These are phyloP conservation scores for Myriangium duriaei DNA, from an alignment of 2,329 filamentous ascomycete genomes.

Conservation along the genomic window DNA sequence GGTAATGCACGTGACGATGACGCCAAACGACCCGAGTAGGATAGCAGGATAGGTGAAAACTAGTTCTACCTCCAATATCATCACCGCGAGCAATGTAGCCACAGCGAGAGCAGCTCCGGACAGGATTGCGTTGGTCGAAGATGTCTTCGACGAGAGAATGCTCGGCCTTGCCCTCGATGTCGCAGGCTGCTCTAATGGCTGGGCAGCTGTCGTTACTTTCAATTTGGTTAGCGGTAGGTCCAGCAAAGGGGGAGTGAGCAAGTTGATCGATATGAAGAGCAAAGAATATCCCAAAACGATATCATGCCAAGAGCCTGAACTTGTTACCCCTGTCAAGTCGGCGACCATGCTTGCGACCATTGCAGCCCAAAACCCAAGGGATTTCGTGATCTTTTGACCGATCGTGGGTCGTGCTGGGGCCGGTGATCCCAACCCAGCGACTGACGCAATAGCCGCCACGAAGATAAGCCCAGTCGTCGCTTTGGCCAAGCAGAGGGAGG, in stretches of 20 bases:
- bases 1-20: not conserved
- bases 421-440: not conserved
- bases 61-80: not conserved
- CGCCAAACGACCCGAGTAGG: not conserved
- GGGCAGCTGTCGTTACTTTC: no score
- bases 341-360: conserved; percentile 22
- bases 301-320: conserved; percentile 16
- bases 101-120: not conserved
- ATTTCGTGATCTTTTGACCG: conserved; percentile 1
- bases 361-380: conserved; percentile 15
- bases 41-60: not conserved
- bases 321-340: conserved; percentile 23
- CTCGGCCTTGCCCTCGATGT: not conserved
- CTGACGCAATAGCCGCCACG: conserved; percentile 30
- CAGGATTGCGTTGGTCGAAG: not conserved
- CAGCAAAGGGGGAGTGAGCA: conserved; percentile 37
- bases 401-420: not conserved
- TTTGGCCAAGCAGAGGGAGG: conserved; percentile 42
- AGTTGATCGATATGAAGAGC: conserved; percentile 33
- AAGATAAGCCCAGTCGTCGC: conserved; percentile 40
- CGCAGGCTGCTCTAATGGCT: not conserved
- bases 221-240: not conserved
- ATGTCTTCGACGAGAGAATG: not conserved
- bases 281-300: conserved; percentile 36
- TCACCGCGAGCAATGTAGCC: not conserved